Evolutionary conservation across 2,329 filamentous ascomycete genomes (phyloP).

Genomic region (Trichoderma koningiopsis): DNA sequence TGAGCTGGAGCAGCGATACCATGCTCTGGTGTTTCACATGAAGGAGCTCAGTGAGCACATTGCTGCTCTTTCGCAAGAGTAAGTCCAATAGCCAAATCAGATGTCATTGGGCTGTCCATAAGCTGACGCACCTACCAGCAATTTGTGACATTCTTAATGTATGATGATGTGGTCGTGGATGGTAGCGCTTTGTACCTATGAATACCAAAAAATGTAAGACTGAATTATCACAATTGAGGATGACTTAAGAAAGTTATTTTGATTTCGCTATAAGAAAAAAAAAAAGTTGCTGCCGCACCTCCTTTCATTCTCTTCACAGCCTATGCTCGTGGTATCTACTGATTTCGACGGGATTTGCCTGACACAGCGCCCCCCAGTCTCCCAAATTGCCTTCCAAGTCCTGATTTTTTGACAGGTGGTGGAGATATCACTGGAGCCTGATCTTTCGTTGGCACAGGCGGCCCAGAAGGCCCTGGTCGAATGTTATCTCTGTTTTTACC

Average conservation of each 20-base stretch:
- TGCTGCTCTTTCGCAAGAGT: slow-evolving; percentile 57
- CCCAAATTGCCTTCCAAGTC: slow-evolving; percentile 69
- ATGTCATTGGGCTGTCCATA: slow-evolving; percentile 64
- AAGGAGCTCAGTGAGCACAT: slow-evolving; percentile 64
- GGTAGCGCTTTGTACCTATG: too few relatives aligned
- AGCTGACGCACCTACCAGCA: slow-evolving; percentile 44
- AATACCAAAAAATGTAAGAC: not conserved
- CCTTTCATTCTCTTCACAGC: not conserved
- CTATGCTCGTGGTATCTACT: slow-evolving; percentile 26
- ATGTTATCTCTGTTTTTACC: slow-evolving; percentile 47
- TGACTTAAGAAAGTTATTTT: not conserved
- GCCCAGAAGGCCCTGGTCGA: slow-evolving; percentile 39
- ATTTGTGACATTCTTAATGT: not conserved
- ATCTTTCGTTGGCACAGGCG: slow-evolving; percentile 55
- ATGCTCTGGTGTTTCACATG: slow-evolving; percentile 59
- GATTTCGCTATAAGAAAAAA: not conserved
- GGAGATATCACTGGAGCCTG: slow-evolving; percentile 44
- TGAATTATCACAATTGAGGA: not conserved
- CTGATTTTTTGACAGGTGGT: slow-evolving; percentile 59
- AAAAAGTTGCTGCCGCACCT: not conserved
- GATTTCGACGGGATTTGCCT: slow-evolving; percentile 59
- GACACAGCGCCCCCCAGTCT: slow-evolving; percentile 71
- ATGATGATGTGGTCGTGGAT: not conserved
- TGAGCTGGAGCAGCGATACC: slow-evolving; percentile 60
- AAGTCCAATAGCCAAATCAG: slow-evolving; percentile 70